These are phyloP conservation scores for Dalbergia cochinchinensis DNA, from an alignment of 306 rosid genomes.

Conservation along the genomic window DNA sequence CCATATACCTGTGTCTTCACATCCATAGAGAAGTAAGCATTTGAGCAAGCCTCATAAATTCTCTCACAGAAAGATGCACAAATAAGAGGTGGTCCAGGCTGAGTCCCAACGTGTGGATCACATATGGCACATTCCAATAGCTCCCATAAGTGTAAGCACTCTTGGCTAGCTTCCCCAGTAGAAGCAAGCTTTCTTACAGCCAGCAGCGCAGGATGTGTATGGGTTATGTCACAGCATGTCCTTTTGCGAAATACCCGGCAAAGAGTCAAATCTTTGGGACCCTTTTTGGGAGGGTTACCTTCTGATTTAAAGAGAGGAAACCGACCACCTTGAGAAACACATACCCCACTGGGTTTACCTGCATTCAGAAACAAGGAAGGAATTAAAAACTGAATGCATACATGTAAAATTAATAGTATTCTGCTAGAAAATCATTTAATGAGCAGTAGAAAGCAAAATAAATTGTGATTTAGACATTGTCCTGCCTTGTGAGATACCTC, in stretches of 20 bases:
- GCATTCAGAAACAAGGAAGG: conserved; percentile 36
- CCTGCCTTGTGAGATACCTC: not conserved
- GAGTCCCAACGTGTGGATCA: conserved; percentile 82
- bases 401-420: not conserved
- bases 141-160: conserved; percentile 94
- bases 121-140: conserved; percentile 92
- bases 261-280: conserved; percentile 82
- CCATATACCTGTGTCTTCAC: conserved; percentile 76
- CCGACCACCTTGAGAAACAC: conserved; percentile 91
- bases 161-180: conserved; percentile 81
- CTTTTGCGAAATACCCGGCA: conserved; percentile 84
- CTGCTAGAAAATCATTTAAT: not conserved
- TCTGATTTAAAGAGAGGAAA: conserved; percentile 80
- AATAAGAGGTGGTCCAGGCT: conserved; percentile 80
- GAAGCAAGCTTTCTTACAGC: conserved; percentile 83
- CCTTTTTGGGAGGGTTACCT: conserved; percentile 80
- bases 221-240: conserved; percentile 87
- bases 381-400: conserved; percentile 1
- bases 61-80: conserved; percentile 84
- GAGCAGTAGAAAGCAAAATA: conserved; percentile 2
- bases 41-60: conserved; percentile 77
- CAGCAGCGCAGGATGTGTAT: conserved; percentile 84
- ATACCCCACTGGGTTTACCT: conserved; percentile 71
- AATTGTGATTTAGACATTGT: conserved; percentile 1
- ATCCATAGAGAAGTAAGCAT: conserved; percentile 92